phyloP scores from a whole-genome alignment of 768 basidiomycete genomes.

The Leucocoprinus birnbaumii region DNA sequence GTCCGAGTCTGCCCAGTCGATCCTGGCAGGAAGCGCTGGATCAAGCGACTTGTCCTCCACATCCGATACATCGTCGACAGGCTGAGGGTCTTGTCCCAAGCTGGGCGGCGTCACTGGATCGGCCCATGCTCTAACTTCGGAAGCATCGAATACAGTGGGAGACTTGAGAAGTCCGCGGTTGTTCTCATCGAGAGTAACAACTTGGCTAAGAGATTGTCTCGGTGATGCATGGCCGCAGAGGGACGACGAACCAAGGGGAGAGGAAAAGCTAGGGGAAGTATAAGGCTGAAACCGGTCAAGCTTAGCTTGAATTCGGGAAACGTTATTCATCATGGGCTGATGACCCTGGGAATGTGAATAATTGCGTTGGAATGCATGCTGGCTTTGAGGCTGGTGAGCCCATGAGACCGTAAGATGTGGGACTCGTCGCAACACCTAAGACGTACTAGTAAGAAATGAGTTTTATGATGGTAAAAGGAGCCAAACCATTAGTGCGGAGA shows the following conservation, averaged over 20 bases:
- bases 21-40: conserved; percentile 11
- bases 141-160: background rate
- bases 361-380: background rate
- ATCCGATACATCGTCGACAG: background rate
- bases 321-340: background rate
- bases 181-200: background rate
- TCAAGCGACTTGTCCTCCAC: background rate
- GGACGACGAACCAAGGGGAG: background rate
- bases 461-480: background rate
- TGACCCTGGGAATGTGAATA: background rate
- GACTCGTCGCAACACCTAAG: conserved; percentile 66
- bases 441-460: conserved; percentile 2
- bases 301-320: background rate
- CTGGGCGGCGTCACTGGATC: conserved; percentile 1
- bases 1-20: conserved; percentile 32
- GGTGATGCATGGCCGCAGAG: background rate
- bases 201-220: background rate
- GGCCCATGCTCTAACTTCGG: background rate
- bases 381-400: conserved; percentile 56
- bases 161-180: background rate
- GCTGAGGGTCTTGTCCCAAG: background rate
- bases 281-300: conserved; percentile 1
- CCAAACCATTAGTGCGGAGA: conserved; percentile 67
- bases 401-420: conserved; percentile 76
- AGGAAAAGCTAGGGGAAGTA: background rate